A percentile compares a stretch with the other conserved stretches of the same genome.
phyloP scores from a whole-genome alignment of 495 filamentous ascomycete species.

The Corynascus novoguineensis region DNA sequence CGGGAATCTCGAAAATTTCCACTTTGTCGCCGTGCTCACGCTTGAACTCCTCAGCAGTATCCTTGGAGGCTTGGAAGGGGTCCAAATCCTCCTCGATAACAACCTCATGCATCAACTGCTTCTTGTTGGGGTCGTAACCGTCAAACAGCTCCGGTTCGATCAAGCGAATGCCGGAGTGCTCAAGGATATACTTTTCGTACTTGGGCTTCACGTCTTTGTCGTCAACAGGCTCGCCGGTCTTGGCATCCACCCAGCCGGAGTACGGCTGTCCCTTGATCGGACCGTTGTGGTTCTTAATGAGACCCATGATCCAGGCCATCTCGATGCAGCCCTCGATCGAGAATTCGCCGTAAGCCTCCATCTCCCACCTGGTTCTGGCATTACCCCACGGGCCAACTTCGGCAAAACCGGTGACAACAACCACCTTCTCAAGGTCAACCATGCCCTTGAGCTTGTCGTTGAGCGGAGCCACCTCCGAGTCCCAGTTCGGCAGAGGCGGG shows the following conservation, averaged over 20 bases:
- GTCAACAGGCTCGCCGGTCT: constrained; percentile 90
- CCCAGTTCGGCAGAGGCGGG: constrained; percentile 83
- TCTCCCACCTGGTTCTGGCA: constrained; percentile 95
- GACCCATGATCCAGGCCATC: constrained; percentile 99
- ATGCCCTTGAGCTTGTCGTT: constrained; percentile 87
- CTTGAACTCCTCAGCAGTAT: constrained; percentile 95
- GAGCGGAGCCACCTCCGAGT: constrained; percentile 81
- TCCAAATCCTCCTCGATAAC: constrained; percentile 95
- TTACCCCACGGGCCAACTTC: constrained; percentile 99
- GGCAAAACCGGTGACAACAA: constrained; percentile 94
- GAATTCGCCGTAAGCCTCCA: constrained; percentile 95
- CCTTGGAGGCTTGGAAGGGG: constrained; percentile 94
- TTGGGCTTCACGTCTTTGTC: constrained; percentile 96
- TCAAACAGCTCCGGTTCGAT: constrained; percentile 97
- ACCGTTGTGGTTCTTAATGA: constrained; percentile 98
- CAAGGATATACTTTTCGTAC: constrained; percentile 93
- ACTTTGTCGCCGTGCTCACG: constrained; percentile 95
- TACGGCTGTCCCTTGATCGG: constrained; percentile 95
- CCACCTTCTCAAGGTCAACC: constrained; percentile 96
- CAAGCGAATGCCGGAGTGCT: constrained; percentile 94
- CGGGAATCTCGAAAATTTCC: constrained; percentile 92
- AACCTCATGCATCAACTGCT: constrained; percentile 95
- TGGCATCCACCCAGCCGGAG: constrained; percentile 94
- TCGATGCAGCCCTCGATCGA: constrained; percentile 97
- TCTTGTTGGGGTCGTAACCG: constrained; percentile 96